Base-by-base conservation (phyloP, 352 stramenopile genomes). In the Phytophthora litchii region DNA sequence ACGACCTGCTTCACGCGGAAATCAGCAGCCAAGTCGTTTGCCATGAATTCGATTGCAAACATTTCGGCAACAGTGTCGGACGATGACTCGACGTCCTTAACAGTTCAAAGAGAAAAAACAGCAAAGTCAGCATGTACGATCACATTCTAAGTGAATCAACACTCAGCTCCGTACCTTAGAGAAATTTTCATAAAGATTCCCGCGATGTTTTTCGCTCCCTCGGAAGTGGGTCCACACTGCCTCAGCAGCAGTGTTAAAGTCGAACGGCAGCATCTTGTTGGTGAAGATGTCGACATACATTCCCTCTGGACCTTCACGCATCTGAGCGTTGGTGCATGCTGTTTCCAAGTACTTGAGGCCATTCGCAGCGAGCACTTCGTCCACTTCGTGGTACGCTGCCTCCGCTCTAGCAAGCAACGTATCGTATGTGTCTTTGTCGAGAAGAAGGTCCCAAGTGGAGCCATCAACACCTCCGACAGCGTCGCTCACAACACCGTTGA, bases 181-280 rank as follows among this genome's bases (percentile, higher is more conserved):
- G 16, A 74, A 67, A 11, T 74, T 79, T 32, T 78, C 54, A 27
- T 72, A 74, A 16, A 83, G 53, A 49, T 70, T 75, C 16, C 76
- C 72, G 21, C 73, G 64, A 14, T 80, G 76, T 23, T 79, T 70
- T 17, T 80, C 64, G 4, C 70, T 75, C 7, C 72, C 71, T n/a
- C 67, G 64, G 54, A 80, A 80, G 48, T 84, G 67, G 34, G 54
- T 65, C 75, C 75, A 84, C 32, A 80, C 75, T 0, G 60, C 72
- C 12, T 68, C 52, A 5, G 63, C 70, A 4, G 70, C 67, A 7
- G 72, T 70, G 21, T 67, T 65, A 13, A 78, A 69, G 36, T 78
- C 69, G 35, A 84, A 84, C 23, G 75, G 75, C 43, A 84, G 37
- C 57, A 78, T 56, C 37, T 79, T 82, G 60, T 69, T 82, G 5